Evolutionary conservation across 441 rosid species (phyloP).

Genomic region (Pelargonium myrrhifolium): DNA sequence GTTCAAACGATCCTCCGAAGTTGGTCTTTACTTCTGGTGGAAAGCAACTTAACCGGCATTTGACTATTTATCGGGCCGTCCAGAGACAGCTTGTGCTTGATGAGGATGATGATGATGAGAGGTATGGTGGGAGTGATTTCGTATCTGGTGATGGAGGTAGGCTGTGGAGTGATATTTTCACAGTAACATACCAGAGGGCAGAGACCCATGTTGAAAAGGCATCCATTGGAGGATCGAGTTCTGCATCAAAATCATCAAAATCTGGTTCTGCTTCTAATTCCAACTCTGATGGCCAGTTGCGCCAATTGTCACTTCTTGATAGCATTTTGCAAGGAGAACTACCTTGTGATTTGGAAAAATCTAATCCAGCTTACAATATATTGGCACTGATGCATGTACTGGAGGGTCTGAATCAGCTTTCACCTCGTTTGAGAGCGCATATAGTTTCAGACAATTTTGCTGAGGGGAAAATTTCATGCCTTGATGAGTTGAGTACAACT

Average conservation of each 20-base stretch:
- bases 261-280: conserved; percentile 40
- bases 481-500: conserved; percentile 47
- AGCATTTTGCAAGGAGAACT: conserved; percentile 91
- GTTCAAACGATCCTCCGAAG: conserved; percentile 73
- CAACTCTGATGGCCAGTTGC: conserved; percentile 43
- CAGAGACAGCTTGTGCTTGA: conserved; percentile 84
- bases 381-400: conserved; percentile 79
- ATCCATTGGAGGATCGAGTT: conserved; percentile 54
- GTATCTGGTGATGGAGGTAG: conserved; percentile 86
- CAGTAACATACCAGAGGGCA: conserved; percentile 80
- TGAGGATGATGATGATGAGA: conserved; percentile 92
- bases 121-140: conserved; percentile 73
- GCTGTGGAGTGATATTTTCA: conserved; percentile 83
- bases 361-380: conserved; percentile 82
- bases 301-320: conserved; percentile 68
- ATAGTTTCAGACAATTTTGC: conserved; percentile 53
- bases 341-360: conserved; percentile 92
- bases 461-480: conserved; percentile 52
- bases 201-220: conserved; percentile 68
- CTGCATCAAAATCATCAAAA: conserved; percentile 50
- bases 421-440: conserved; percentile 75
- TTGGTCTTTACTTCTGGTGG: conserved; percentile 79
- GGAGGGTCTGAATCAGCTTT: conserved; percentile 92
- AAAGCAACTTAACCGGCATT: conserved; percentile 82
- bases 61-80: conserved; percentile 97